A percentile compares a stretch with the other conserved stretches of the same genome.
These are phyloP conservation scores for Multifurca ochricompacta DNA, from an alignment of 768 basidiomycete genomes.

Conservation along the genomic window DNA sequence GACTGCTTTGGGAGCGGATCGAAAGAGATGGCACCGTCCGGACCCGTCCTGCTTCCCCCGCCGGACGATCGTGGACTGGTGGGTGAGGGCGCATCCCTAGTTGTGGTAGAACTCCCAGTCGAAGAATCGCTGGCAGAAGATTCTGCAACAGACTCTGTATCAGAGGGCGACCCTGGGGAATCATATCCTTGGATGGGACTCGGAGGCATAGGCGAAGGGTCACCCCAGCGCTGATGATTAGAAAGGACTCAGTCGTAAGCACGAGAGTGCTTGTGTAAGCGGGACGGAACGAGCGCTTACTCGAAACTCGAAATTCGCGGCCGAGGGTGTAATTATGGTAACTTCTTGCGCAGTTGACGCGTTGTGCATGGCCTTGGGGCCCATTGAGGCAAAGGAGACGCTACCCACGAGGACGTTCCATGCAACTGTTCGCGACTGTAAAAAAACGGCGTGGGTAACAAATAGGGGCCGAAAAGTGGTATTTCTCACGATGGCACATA, in stretches of 20 bases:
- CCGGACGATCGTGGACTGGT: constrained; percentile 2
- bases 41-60: constrained; percentile 11
- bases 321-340: constrained; percentile 55
- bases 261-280: constrained; percentile 50
- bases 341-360: constrained; percentile 81
- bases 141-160: neutral
- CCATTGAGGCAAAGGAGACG: constrained; percentile 69
- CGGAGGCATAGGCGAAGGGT: constrained; percentile 56
- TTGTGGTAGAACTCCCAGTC: neutral
- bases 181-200: constrained; percentile 24
- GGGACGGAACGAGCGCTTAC: constrained; percentile 35
- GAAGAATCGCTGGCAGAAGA: constrained; percentile 5
- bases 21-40: constrained; percentile 38
- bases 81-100: neutral
- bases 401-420: constrained; percentile 71
- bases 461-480: neutral
- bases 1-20: constrained; percentile 62
- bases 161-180: constrained; percentile 1
- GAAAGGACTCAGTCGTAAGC: constrained; percentile 37
- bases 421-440: constrained; percentile 55
- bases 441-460: constrained; percentile 17
- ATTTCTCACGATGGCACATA: constrained; percentile 62
- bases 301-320: constrained; percentile 32
- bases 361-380: constrained; percentile 69
- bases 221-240: constrained; percentile 52